phyloP scores from a whole-genome alignment of 1,284 basidiomycete genomes.

The Laetiporus sulphureus region DNA sequence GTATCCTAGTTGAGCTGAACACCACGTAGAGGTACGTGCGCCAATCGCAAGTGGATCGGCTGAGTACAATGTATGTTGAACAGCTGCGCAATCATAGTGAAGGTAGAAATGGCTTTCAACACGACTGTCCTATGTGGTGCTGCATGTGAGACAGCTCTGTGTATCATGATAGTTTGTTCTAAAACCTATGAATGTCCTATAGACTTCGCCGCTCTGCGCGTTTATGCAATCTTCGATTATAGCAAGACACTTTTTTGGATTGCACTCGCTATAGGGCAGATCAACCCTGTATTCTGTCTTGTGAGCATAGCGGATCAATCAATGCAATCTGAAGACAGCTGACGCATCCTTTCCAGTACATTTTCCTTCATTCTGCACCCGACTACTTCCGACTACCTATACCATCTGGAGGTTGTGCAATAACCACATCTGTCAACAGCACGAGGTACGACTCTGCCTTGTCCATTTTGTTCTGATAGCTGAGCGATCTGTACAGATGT shows the following conservation, averaged over 20 bases:
- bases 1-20: too few relatives aligned
- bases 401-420: background rate
- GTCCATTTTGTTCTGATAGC: too few relatives aligned
- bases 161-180: too few relatives aligned
- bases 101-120: background rate
- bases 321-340: background rate
- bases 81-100: background rate
- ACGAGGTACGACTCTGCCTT: background rate
- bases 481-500: too few relatives aligned
- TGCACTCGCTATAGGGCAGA: background rate
- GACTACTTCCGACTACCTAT: background rate
- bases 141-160: background rate
- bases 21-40: too few relatives aligned
- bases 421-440: background rate
- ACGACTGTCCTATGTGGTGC: background rate
- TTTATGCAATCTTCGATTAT: background rate
- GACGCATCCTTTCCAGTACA: background rate
- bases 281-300: background rate
- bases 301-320: too few relatives aligned
- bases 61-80: background rate
- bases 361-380: background rate
- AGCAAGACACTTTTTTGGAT: background rate
- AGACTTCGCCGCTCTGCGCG: background rate
- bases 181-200: too few relatives aligned
- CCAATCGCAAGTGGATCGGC: too few relatives aligned